phyloP scores from a whole-genome alignment of 164 flowering plant species.

The Buxus sempervirens region DNA sequence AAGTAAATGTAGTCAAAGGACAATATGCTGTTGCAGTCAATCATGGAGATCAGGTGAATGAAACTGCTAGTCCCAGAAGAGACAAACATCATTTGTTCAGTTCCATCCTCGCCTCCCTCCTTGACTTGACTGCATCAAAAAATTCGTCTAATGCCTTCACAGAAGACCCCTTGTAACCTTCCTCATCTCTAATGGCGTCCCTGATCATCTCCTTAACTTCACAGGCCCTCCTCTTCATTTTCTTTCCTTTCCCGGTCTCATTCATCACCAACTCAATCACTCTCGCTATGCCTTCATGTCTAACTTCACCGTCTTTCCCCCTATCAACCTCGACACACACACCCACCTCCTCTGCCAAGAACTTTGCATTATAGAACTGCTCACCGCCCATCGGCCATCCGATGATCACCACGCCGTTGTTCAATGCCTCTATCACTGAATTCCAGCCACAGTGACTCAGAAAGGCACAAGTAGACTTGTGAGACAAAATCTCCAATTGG shows the following conservation, averaged over 20 bases:
- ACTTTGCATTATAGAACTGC: conserved; percentile 44
- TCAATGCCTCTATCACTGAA: conserved; percentile 46
- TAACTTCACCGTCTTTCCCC: conserved; percentile 37
- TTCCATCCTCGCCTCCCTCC: background rate
- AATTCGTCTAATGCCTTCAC: conserved; percentile 30
- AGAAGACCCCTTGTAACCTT: conserved; percentile 29
- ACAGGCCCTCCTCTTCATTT: conserved; percentile 30
- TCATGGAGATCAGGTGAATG: no score
- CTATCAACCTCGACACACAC: conserved; percentile 57
- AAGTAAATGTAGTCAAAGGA: no score
- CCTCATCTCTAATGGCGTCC: conserved; percentile 36
- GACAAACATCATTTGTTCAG: no score
- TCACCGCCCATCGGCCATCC: conserved; percentile 62
- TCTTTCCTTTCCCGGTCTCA: conserved; percentile 30
- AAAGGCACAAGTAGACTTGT: conserved; percentile 30
- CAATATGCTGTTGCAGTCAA: no score
- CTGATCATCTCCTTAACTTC: conserved; percentile 29
- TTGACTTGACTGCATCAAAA: conserved; percentile 5
- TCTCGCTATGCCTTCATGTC: conserved; percentile 26
- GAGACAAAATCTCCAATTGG: conserved; percentile 46
- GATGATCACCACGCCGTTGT: conserved; percentile 42
- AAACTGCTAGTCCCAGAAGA: no score
- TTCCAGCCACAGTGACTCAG: conserved; percentile 61
- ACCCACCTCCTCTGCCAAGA: conserved; percentile 39
- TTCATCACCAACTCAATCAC: conserved; percentile 44